phyloP scores from a whole-genome alignment of 768 basidiomycete species.

The Tricholoma matsutake region DNA sequence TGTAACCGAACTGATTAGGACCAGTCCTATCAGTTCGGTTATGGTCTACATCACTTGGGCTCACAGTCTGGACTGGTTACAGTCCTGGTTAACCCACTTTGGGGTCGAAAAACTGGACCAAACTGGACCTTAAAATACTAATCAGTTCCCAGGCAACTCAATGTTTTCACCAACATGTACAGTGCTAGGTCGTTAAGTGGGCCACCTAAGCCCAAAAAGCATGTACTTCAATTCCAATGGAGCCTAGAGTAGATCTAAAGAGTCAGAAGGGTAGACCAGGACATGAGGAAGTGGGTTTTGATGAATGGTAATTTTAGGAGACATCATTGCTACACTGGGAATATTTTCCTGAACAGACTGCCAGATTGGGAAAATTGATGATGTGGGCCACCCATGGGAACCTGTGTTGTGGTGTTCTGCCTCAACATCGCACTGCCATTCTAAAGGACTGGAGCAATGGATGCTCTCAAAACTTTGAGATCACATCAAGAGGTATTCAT shows the following conservation, averaged over 20 bases:
- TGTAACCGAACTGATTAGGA: too few species aligned
- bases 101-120: too few species aligned
- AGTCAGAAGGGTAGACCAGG: slow-evolving; percentile 1
- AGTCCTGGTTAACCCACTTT: too few species aligned
- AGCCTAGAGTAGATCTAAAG: slow-evolving; percentile 2
- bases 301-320: neutral
- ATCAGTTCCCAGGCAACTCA: too few species aligned
- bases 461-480: slow-evolving; percentile 2
- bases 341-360: slow-evolving; percentile 1
- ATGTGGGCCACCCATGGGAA: slow-evolving; percentile 1
- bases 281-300: slow-evolving; percentile 1
- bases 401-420: neutral
- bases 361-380: neutral
- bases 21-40: too few species aligned
- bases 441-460: slow-evolving; percentile 1
- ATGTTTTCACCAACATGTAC: too few species aligned
- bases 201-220: too few species aligned
- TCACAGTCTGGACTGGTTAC: too few species aligned
- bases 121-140: too few species aligned
- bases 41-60: too few species aligned
- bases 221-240: slow-evolving; percentile 4
- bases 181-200: too few species aligned
- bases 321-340: neutral
- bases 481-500: slow-evolving; percentile 1
- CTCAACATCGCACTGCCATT: slow-evolving; percentile 1